These are phyloP conservation scores for Cucumis sativus DNA, from an alignment of 306 rosid genomes.

Conservation along the genomic window DNA sequence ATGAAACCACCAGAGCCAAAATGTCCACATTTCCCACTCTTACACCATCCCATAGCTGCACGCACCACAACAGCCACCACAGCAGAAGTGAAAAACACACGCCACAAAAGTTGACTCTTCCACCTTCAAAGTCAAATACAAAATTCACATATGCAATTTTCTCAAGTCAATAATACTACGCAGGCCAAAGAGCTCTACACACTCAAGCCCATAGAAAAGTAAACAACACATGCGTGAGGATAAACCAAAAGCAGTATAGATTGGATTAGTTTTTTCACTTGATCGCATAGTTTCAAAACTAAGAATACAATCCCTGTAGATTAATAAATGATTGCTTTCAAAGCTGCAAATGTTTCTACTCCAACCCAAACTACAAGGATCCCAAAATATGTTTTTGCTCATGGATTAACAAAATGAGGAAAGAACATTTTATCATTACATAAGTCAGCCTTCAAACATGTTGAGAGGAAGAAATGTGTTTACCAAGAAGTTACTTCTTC, in stretches of 20 bases:
- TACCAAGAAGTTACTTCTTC: conserved; percentile 99
- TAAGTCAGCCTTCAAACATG: conserved; percentile 2
- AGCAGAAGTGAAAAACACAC: conserved; percentile 93
- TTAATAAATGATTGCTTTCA: background rate
- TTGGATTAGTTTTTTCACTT: background rate
- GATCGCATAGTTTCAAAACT: background rate
- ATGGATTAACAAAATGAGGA: background rate
- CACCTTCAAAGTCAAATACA: conserved; percentile 21
- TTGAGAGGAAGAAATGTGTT: conserved; percentile 14
- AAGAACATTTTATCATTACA: background rate
- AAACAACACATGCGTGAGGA: background rate
- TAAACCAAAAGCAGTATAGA: background rate
- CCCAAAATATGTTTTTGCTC: background rate
- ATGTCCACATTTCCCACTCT: conserved; percentile 90
- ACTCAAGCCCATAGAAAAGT: background rate
- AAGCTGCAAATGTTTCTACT: background rate
- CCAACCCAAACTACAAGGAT: background rate
- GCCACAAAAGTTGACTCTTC: conserved; percentile 92
- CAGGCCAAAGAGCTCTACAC: background rate
- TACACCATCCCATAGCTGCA: conserved; percentile 92
- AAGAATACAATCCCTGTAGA: background rate
- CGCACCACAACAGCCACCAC: conserved; percentile 94
- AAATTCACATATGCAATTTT: background rate
- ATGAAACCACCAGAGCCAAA: conserved; percentile 98
- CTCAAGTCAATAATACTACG: background rate